Evolutionary conservation across 257 asterid species (phyloP).

Genomic region (Solanum lignicaule): DNA sequence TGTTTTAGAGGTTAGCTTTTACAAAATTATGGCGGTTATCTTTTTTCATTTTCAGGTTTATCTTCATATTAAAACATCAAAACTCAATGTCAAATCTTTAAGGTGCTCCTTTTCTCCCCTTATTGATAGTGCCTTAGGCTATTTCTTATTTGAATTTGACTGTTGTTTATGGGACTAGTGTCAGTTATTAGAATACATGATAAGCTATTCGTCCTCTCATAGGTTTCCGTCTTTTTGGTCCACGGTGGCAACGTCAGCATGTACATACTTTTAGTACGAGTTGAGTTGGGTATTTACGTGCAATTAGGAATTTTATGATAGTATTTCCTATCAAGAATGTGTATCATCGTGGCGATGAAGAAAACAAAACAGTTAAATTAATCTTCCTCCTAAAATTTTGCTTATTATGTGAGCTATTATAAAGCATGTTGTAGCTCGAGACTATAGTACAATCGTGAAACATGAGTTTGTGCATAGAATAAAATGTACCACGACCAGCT

Average conservation of each 20-base stretch:
- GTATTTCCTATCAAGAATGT: neutral
- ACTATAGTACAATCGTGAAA: neutral
- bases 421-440: neutral
- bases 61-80: conserved; percentile 61
- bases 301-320: neutral
- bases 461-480: neutral
- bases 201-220: neutral
- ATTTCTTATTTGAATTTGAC: neutral
- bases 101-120: conserved; percentile 27
- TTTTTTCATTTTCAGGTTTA: conserved; percentile 54
- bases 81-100: conserved; percentile 36
- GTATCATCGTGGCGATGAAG: neutral
- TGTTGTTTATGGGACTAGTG: neutral
- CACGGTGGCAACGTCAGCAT: neutral
- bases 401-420: neutral
- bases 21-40: neutral
- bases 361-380: neutral
- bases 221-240: neutral
- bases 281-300: neutral
- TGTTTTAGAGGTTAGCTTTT: neutral
- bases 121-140: neutral
- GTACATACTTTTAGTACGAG: neutral
- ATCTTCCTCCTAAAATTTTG: neutral
- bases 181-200: neutral
- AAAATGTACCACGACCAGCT: neutral